phyloP scores from a whole-genome alignment of 2,329 filamentous ascomycete species.

The Colletotrichum caudatum region DNA sequence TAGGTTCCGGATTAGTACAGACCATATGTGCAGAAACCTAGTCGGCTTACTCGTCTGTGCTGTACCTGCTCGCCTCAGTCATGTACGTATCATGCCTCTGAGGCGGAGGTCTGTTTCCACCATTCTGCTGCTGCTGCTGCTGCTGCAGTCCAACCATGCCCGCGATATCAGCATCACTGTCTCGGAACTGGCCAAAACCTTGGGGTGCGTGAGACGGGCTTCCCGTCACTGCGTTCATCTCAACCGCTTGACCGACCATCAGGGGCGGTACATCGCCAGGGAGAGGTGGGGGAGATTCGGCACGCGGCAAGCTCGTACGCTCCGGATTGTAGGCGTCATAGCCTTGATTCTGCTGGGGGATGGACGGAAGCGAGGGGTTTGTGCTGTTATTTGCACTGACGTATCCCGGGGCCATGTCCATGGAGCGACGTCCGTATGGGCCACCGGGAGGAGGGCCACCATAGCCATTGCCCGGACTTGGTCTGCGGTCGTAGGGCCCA shows the following conservation, averaged over 20 bases:
- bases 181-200: conserved; percentile 63
- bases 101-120: conserved; percentile 44
- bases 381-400: conserved; percentile 48
- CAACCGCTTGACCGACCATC: conserved; percentile 75
- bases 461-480: conserved; percentile 54
- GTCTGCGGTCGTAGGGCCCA: conserved; percentile 54
- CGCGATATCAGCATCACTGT: conserved; percentile 78
- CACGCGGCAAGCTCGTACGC: conserved; percentile 64
- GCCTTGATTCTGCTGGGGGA: conserved; percentile 50
- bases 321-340: conserved; percentile 61
- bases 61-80: conserved; percentile 80
- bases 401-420: conserved; percentile 55
- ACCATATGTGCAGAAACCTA: conserved; percentile 22
- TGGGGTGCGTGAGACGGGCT: conserved; percentile 59
- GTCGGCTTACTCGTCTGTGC: conserved; percentile 76
- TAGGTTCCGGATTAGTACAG: conserved; percentile 53
- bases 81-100: conserved; percentile 63
- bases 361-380: conserved; percentile 54
- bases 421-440: conserved; percentile 51
- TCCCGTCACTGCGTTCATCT: conserved; percentile 81
- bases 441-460: conserved; percentile 37
- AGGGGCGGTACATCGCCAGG: conserved; percentile 57
- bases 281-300: conserved; percentile 74
- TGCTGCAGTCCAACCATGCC: conserved; percentile 74
- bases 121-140: conserved; percentile 62